Conservation (phyloP, 176 grass and related monocot genomes). For the Phyllostachys edulis region DNA sequence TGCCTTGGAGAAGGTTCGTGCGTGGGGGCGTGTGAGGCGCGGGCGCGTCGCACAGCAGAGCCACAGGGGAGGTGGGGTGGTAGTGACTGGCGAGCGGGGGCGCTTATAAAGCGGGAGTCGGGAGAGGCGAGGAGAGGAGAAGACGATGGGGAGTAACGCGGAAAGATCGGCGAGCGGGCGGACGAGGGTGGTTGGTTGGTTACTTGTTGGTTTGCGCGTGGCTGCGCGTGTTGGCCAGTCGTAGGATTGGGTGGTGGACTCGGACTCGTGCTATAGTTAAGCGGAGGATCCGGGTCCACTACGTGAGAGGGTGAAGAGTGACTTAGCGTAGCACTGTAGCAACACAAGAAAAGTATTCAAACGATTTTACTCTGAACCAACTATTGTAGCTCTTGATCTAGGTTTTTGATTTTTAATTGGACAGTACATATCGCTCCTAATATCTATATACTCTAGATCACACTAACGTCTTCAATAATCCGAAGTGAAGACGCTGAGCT, state of each 20-base stretch:
- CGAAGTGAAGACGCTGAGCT: background rate
- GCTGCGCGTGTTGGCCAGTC: conserved; percentile 3
- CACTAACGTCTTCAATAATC: no score
- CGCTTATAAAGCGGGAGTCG: conserved; percentile 39
- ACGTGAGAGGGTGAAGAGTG: no score
- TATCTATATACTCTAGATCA: no score
- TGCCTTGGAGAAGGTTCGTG: background rate
- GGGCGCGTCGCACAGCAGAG: background rate
- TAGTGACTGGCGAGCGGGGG: background rate
- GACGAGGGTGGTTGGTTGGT: conserved; percentile 5
- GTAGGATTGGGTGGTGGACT: conserved; percentile 30
- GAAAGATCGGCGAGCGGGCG: conserved; percentile 45
- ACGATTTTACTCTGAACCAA: no score
- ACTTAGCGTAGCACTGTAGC: no score
- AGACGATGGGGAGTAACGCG: conserved; percentile 38
- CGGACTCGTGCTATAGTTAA: background rate
- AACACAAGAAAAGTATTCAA: no score
- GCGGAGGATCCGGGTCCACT: no score
- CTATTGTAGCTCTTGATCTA: no score
- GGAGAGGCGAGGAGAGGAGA: background rate
- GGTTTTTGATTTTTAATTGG: no score
- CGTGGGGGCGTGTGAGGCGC: background rate
- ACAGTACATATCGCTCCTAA: no score
- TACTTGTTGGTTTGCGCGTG: background rate
- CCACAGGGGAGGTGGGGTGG: background rate